Evolutionary conservation across 1,139 yeast species (phyloP), one percentile per base, ranked within the genome.

Genomic region (Candida tropicalis): DNA sequence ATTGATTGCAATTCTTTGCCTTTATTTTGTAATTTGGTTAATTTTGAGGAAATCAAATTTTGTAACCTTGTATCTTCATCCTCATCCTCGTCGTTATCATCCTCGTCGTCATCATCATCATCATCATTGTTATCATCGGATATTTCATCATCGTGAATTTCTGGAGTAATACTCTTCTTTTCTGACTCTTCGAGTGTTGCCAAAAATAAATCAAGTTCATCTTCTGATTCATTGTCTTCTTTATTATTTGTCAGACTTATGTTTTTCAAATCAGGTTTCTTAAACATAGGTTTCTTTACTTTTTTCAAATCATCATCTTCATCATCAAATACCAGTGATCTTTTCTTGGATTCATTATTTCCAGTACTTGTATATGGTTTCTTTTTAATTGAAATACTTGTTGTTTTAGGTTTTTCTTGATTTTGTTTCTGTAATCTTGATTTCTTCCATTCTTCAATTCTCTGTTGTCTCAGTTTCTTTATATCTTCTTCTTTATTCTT

Each of bases 361-460:
- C 2, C 12, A 27, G 11, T 20, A 10, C 16, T 32, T 8, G 17
- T 44, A 5, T 35, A 31, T 25, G 34, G 26, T 27, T 27, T 38
- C 37, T 42, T 39, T 35, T 36, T 33, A 7, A 42, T 32, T 5
- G 27, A 25, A 16, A 35, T 33, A 11, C 34, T 26, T 6, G 33
- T 31, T 18, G 25, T 22, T 42, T 32, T 17, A 25, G 13, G 26
- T 17, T 37, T 39, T 38, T 44, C 33, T 39, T 49, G 44, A 40
- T 17, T 13, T 22, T 42, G 42, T 27, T 50, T 46, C 25, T 50
- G 54, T 25, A 45, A 63, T 49, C 51, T 60, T 59, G 54, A 54
- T 55, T 49, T 50, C 44, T 70, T 72, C 77, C 77, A 71, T 44
- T 70, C 71, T 43, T 71, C 76, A 3, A 72, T 58, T 32, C 70